Conservation (phyloP, 495 filamentous ascomycete genomes). For the Pseudoneurospora amorphoporcata region DNA sequence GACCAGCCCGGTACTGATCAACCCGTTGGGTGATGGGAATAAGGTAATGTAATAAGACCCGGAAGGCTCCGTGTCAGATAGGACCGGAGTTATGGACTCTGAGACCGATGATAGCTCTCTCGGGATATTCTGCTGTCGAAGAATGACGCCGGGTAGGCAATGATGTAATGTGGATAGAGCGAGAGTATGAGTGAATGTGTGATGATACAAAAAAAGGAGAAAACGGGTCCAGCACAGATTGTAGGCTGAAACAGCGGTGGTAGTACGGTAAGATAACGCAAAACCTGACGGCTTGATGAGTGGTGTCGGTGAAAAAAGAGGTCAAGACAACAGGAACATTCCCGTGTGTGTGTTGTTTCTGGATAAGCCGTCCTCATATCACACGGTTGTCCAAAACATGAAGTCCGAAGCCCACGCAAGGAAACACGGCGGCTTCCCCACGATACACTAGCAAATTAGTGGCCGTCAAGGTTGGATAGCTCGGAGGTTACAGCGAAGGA, state of each 20-base stretch:
- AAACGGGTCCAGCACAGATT: not conserved
- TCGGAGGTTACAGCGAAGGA: not conserved
- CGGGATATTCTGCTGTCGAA: not conserved
- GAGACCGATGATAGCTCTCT: not conserved
- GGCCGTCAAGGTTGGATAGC: not conserved
- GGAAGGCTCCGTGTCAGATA: not conserved
- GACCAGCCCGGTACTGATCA: not conserved
- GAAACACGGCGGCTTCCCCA: not conserved
- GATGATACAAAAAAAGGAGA: not conserved
- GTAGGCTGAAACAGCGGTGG: not conserved
- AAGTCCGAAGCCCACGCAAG: not conserved
- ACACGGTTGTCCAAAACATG: not conserved
- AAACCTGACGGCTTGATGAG: not conserved
- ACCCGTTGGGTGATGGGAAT: not conserved
- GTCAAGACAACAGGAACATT: not conserved
- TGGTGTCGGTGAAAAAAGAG: not conserved
- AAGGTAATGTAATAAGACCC: not conserved
- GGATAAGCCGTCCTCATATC: not conserved
- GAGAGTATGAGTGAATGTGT: not conserved
- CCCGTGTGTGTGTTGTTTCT: not conserved
- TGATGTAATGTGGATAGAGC: not conserved
- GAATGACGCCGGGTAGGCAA: not conserved
- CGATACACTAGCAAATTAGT: not conserved
- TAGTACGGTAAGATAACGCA: not conserved
- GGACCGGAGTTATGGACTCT: not conserved